phyloP scores from a whole-genome alignment of 1,284 basidiomycete species.

The Flammula alnicola region DNA sequence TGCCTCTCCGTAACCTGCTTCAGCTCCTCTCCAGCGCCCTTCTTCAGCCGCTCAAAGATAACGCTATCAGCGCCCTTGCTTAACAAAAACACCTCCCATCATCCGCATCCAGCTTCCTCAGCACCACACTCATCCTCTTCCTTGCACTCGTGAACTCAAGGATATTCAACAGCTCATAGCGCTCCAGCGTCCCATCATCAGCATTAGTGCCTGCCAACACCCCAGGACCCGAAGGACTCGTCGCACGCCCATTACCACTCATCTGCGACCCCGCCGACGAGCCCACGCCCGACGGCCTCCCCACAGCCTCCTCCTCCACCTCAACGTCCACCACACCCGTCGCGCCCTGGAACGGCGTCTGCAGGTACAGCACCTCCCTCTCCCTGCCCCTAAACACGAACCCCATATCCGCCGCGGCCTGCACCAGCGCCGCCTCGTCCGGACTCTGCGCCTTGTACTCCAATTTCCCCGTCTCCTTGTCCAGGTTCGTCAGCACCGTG shows the following conservation, averaged over 20 bases:
- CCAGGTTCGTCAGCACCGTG: constrained; percentile 85
- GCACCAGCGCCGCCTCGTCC: constrained; percentile 97
- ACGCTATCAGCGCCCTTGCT: constrained; percentile 93
- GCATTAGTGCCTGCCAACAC: constrained; percentile 13
- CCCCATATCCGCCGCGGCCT: constrained; percentile 94
- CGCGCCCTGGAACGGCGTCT: constrained; percentile 81
- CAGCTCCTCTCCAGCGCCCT: constrained; percentile 64
- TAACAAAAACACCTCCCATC: constrained; percentile 74
- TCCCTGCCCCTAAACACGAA: constrained; percentile 93
- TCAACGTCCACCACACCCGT: constrained; percentile 21
- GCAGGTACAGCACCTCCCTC: constrained; percentile 75
- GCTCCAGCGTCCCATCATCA: constrained; percentile 50
- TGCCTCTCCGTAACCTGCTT: constrained; percentile 82
- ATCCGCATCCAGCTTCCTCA: constrained; percentile 75
- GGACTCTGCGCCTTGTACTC: constrained; percentile 97
- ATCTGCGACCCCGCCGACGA: constrained; percentile 1
- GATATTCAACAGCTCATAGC: constrained; percentile 92
- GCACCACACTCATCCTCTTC: constrained; percentile 95
- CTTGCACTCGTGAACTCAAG: constrained; percentile 94
- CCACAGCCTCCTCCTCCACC: not conserved
- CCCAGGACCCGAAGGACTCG: not conserved
- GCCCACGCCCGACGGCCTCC: constrained; percentile 13
- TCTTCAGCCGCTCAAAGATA: constrained; percentile 88
- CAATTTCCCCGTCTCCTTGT: constrained; percentile 72
- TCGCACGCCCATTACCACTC: not conserved